Base-by-base conservation (phyloP, 345 rosid species). In the Iberis pinnata region DNA sequence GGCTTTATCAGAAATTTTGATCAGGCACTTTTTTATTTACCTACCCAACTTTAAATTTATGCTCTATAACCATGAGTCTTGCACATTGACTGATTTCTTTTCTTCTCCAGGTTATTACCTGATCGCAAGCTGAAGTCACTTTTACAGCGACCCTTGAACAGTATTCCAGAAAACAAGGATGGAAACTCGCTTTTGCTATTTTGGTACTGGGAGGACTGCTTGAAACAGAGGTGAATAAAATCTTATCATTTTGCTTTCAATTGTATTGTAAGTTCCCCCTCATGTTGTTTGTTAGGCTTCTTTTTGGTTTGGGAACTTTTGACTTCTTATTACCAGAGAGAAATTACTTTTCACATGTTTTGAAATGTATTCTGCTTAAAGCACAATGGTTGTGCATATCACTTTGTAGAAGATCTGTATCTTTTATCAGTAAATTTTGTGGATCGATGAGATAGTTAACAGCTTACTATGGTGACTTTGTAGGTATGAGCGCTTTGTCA, bases 131-230 rank as follows among this genome's bases (percentile, higher is more conserved):
- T 92, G 68, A 92, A 85, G 82, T 77, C 86, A 38, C 93, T 92
- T 63, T 53, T 85, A 63, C 98, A 88, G 53, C 75, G 79, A 62
- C 95, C 95, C 7, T 44, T 92, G 12, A 73, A 76, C 50, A 64
- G 72, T 38, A 73, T 92, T 53, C 84, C 95, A 3, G 90, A 92
- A 67, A 80, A 71, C 26, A 92, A 85, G 70, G 98, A 92, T 75
- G 98, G 97, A 50, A 61, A 83, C 68, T 83, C 97, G 37, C 90
- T 92, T 71, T 70, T 88, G 51, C 85, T 88, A 15, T 85, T 85
- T 61, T 92, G 95, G 98, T 88, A 88, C 61, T 92, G 92, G 83
- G 98, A 92, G 70, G 98, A 92, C n/a, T 80, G 94, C 74, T 70
- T 92, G 65, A 92, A 85, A 79, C 86, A 77, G 64, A 88, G 97